Conservation (phyloP, 2,329 filamentous ascomycete species). For the Cladosporium sp. region DNA sequence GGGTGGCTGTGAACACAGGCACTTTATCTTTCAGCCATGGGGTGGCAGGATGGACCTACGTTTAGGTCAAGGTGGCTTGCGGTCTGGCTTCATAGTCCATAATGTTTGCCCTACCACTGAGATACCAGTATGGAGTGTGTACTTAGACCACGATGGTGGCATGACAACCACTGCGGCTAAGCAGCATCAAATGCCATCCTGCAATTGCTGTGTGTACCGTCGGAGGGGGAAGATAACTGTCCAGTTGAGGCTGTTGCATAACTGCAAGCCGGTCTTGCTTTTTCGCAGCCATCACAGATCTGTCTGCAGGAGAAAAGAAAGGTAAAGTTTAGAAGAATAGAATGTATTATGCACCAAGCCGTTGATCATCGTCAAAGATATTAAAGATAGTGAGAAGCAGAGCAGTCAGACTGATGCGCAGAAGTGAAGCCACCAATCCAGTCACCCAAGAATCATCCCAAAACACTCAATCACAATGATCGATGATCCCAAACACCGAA, state of each 20-base stretch:
- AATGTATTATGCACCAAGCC: slow-evolving; percentile 17
- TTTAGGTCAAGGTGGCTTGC: neutral
- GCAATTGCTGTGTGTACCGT: neutral
- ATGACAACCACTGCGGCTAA: neutral
- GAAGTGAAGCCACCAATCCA: slow-evolving; percentile 9
- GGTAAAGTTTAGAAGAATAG: slow-evolving; percentile 5
- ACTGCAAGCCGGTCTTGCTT: neutral
- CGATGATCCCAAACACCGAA: slow-evolving; percentile 10
- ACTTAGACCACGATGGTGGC: neutral
- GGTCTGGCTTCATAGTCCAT: neutral
- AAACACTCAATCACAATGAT: slow-evolving; percentile 2
- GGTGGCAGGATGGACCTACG: neutral
- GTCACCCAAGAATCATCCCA: slow-evolving; percentile 14
- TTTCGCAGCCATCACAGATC: neutral
- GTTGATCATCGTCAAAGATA: slow-evolving; percentile 3
- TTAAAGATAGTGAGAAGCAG: slow-evolving; percentile 4
- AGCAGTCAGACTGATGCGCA: slow-evolving; percentile 14
- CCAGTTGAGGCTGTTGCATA: neutral
- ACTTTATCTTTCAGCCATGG: neutral
- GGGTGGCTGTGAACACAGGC: neutral
- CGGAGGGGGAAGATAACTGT: neutral
- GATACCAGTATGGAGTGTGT: neutral
- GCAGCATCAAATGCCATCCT: neutral
- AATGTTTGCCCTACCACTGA: neutral
- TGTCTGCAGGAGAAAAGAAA: neutral